Evolutionary conservation across 345 rosid genomes (phyloP), one percentile per base, ranked within the genome.

Genomic region (Adansonia digitata): DNA sequence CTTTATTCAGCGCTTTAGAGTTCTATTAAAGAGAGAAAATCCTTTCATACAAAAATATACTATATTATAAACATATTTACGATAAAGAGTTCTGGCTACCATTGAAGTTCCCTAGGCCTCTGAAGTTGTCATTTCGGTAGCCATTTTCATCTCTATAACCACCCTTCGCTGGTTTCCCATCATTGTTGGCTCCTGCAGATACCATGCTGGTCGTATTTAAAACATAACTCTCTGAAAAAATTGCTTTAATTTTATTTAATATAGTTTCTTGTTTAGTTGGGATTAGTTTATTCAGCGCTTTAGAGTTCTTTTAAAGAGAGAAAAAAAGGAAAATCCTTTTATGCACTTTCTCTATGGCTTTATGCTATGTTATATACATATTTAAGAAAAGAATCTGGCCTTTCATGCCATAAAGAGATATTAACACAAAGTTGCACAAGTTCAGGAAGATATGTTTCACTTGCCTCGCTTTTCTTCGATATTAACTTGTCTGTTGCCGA

Each of bases 391-490:
- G 11, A 59, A 59, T 4, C 29, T 66, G 26, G 5, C 12, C 45
- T n/a, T 67, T 3, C 37, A 45, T 24, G 55, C 22, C 51, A 68
- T 4, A 29, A 26, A 46, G 53, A 46, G 15, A 46, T 15, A 17
- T 29, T 12, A 10, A 4, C 26, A 48, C 6, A 49, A 68, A 65
- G 26, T 18, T 43, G 71, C n/a, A 67, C 18, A 66, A 22, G 24
- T 27, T 29, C 20, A 17, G 27, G 26, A 20, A 48, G n/a, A 29
- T 55, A 39, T 35, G 49, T 57, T 7, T 24, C 60, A 77, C 85
- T 79, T 78, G 78, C 98, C 97, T 83, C 89, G 86, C 79, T 91
- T 93, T 68, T 75, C 92, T 81, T 91, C 97, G 35, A 93, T 90
- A 40, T 91, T 88, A 52, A 90, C 95, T 69, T 48, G 77, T n/a